A percentile compares a stretch with the other conserved stretches of the same genome.
Evolutionary conservation across 305 asterid species (phyloP).

Genomic region (Plantago lanceolata): DNA sequence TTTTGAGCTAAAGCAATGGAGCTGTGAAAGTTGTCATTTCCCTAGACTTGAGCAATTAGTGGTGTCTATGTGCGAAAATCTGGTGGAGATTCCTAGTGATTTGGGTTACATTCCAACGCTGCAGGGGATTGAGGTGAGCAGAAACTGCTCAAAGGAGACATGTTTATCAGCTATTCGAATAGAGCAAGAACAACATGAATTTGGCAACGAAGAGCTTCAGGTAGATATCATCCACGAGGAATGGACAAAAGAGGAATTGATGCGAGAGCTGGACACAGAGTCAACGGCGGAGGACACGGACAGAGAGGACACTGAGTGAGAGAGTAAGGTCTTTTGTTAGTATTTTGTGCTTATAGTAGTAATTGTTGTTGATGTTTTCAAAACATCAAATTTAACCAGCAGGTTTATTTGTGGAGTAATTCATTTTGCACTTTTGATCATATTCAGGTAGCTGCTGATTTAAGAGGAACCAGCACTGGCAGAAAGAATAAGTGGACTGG

Average conservation of each 20-base stretch:
- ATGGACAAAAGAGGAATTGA: background rate
- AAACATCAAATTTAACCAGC: too few relatives aligned
- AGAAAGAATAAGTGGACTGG: too few relatives aligned
- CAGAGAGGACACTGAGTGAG: too few relatives aligned
- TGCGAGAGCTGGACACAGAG: background rate
- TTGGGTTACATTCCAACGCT: constrained; percentile 15
- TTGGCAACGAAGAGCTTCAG: background rate
- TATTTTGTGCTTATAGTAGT: too few relatives aligned
- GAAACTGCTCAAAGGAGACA: background rate
- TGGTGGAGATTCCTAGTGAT: constrained; percentile 17
- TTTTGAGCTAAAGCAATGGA: constrained; percentile 15
- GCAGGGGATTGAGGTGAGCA: constrained; percentile 17
- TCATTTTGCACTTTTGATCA: too few relatives aligned
- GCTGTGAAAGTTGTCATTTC: constrained; percentile 3
- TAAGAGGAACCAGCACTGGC: too few relatives aligned
- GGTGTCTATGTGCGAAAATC: background rate
- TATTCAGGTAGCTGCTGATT: too few relatives aligned
- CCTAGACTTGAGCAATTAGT: constrained; percentile 9
- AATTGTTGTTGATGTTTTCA: too few relatives aligned
- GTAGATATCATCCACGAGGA: background rate
- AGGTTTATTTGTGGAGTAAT: too few relatives aligned
- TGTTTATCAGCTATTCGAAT: background rate
- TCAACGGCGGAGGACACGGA: too few relatives aligned
- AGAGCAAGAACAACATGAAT: background rate
- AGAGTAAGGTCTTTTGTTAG: too few relatives aligned